Evolutionary conservation across 2,329 filamentous ascomycete genomes (phyloP).

Genomic region (Calonectria fujianensis): DNA sequence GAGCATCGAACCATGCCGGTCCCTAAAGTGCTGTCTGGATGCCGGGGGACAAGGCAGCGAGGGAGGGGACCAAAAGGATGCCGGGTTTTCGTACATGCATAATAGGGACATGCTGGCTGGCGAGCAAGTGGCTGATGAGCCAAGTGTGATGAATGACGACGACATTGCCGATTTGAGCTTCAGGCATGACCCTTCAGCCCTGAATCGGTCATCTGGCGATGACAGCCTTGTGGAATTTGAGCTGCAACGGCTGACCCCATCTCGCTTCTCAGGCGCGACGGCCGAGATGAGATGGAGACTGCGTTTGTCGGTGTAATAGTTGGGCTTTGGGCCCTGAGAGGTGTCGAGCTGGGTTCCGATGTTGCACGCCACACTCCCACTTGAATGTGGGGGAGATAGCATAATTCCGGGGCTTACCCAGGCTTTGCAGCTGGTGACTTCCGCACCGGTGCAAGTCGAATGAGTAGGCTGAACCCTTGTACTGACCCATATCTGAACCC

Average conservation of each 20-base stretch:
- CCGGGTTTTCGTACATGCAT: constrained; percentile 17
- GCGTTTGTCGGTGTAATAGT: constrained; percentile 30
- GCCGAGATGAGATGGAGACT: constrained; percentile 35
- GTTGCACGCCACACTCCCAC: constrained; percentile 24
- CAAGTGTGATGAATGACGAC: constrained; percentile 29
- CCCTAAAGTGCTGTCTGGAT: constrained; percentile 22
- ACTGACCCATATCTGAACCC: constrained; percentile 19
- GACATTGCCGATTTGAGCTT: constrained; percentile 22
- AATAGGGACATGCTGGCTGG: constrained; percentile 14
- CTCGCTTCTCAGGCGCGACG: constrained; percentile 27
- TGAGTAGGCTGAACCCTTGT: constrained; percentile 28
- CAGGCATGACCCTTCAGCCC: constrained; percentile 17
- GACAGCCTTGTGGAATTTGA: constrained; percentile 32
- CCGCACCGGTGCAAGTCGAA: constrained; percentile 22
- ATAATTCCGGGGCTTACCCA: constrained; percentile 26
- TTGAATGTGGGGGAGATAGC: constrained; percentile 28
- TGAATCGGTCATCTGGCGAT: constrained; percentile 3
- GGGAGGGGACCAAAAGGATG: constrained; percentile 8
- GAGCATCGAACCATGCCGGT: constrained; percentile 40
- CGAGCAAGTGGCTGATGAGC: constrained; percentile 24
- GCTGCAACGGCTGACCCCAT: constrained; percentile 19
- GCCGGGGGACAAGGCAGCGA: constrained; percentile 29
- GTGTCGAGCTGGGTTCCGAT: constrained; percentile 12
- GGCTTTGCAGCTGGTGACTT: constrained; percentile 22
- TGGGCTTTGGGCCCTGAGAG: constrained; percentile 9